Conservation (phyloP, 768 basidiomycete species). For the Lactarius vividus region DNA sequence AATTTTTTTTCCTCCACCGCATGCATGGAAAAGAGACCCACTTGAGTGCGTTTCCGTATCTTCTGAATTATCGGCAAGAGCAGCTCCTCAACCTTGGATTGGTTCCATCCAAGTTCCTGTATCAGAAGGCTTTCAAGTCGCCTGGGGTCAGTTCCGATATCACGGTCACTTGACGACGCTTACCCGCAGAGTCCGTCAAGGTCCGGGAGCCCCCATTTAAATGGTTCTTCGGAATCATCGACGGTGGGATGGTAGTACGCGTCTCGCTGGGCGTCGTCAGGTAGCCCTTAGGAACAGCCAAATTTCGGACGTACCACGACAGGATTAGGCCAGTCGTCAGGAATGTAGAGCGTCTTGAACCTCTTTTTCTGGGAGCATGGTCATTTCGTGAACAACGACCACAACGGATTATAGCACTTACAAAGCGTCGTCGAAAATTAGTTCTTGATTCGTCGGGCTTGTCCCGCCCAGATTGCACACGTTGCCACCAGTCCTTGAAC, state of each 20-base stretch:
- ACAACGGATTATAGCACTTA: conserved; percentile 41
- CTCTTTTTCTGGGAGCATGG: conserved; percentile 69
- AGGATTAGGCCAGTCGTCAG: conserved; percentile 89
- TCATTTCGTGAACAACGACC: conserved; percentile 1
- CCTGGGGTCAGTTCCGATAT: conserved; percentile 24
- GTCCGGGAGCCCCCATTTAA: conserved; percentile 97
- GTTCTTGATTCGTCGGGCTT: conserved; percentile 66
- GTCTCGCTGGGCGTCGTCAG: conserved; percentile 55
- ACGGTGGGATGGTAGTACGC: conserved; percentile 92
- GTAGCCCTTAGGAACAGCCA: background rate
- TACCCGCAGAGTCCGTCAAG: conserved; percentile 86
- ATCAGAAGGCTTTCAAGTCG: conserved; percentile 54
- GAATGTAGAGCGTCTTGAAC: conserved; percentile 78
- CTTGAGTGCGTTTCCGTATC: conserved; percentile 79
- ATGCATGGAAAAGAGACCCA: conserved; percentile 33
- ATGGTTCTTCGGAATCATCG: conserved; percentile 88
- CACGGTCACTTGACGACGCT: conserved; percentile 33
- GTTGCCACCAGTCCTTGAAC: conserved; percentile 94
- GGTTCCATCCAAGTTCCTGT: conserved; percentile 79
- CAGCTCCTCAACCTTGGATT: conserved; percentile 83
- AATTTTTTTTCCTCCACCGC: background rate
- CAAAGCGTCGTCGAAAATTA: conserved; percentile 81
- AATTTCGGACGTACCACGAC: conserved; percentile 60
- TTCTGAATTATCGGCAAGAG: conserved; percentile 90
- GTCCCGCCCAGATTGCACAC: conserved; percentile 89